phyloP scores from a whole-genome alignment of 2,329 filamentous ascomycete species.

The Endoconidiophora laricicola region DNA sequence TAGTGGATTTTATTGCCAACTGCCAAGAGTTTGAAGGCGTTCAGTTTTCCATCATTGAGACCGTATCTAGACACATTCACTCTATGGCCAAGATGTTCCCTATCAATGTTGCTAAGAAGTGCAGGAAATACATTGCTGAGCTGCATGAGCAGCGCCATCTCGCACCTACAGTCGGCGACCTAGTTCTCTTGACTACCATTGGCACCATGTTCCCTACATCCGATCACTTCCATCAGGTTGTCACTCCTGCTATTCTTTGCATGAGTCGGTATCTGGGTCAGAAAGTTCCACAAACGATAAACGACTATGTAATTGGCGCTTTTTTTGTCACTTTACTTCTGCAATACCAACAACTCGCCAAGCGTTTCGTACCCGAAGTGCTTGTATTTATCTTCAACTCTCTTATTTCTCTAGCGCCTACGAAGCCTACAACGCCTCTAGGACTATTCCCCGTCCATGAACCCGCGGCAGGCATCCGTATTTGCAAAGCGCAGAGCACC shows the following conservation, averaged over 20 bases:
- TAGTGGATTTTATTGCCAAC: constrained; percentile 46
- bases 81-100: constrained; percentile 80
- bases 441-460: constrained; percentile 47
- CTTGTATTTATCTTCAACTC: constrained; percentile 68
- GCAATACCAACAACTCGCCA: constrained; percentile 69
- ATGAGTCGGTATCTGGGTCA: constrained; percentile 73
- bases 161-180: constrained; percentile 41
- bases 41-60: constrained; percentile 56
- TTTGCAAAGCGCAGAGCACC: constrained; percentile 27
- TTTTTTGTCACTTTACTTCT: constrained; percentile 66
- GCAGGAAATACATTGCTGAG: constrained; percentile 54
- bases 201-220: constrained; percentile 81
- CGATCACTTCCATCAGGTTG: constrained; percentile 91
- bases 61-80: constrained; percentile 74
- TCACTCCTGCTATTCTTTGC: constrained; percentile 76
- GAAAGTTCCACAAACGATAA: constrained; percentile 46
- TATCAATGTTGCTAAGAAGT: constrained; percentile 57
- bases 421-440: constrained; percentile 27
- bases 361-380: constrained; percentile 78
- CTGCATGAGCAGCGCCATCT: constrained; percentile 33
- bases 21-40: constrained; percentile 24
- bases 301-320: constrained; percentile 55
- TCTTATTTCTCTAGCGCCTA: constrained; percentile 48
- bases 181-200: constrained; percentile 70
- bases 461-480: constrained; percentile 32